phyloP scores from a whole-genome alignment of 306 rosid species.

The Glycine soja region DNA sequence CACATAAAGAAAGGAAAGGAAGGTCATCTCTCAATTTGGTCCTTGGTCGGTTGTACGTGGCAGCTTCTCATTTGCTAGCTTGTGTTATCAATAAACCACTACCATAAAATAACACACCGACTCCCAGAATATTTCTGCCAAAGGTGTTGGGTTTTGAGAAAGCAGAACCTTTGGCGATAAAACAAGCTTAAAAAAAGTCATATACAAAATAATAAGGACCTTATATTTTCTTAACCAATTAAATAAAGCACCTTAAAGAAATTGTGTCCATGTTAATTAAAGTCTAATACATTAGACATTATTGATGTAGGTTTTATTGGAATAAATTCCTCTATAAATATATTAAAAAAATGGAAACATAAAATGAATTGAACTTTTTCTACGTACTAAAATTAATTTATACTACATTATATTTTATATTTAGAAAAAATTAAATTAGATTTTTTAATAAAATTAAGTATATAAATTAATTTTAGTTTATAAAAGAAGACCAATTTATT shows the following conservation, averaged over 20 bases:
- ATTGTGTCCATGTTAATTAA: neutral
- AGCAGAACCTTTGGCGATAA: constrained; percentile 24
- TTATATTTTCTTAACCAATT: neutral
- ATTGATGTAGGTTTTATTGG: too few relatives aligned
- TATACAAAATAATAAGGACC: neutral
- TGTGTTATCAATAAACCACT: constrained; percentile 32
- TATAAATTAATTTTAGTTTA: too few relatives aligned
- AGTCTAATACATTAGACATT: neutral
- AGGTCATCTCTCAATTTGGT: neutral
- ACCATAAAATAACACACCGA: constrained; percentile 48
- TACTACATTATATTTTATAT: too few relatives aligned
- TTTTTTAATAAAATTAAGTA: too few relatives aligned
- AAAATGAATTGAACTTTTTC: too few relatives aligned
- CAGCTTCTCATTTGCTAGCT: constrained; percentile 35
- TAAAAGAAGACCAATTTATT: too few relatives aligned
- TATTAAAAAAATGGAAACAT: too few relatives aligned
- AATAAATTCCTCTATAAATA: too few relatives aligned
- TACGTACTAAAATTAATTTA: too few relatives aligned
- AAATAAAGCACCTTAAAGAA: neutral
- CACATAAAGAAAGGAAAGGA: neutral
- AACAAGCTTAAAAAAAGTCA: constrained; percentile 13
- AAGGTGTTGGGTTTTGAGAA: constrained; percentile 42
- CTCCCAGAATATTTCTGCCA: constrained; percentile 27
- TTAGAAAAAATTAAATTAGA: too few relatives aligned
- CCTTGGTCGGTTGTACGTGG: constrained; percentile 65